Evolutionary conservation across 768 basidiomycete genomes (phyloP).

Genomic region (Piloderma croceum): DNA sequence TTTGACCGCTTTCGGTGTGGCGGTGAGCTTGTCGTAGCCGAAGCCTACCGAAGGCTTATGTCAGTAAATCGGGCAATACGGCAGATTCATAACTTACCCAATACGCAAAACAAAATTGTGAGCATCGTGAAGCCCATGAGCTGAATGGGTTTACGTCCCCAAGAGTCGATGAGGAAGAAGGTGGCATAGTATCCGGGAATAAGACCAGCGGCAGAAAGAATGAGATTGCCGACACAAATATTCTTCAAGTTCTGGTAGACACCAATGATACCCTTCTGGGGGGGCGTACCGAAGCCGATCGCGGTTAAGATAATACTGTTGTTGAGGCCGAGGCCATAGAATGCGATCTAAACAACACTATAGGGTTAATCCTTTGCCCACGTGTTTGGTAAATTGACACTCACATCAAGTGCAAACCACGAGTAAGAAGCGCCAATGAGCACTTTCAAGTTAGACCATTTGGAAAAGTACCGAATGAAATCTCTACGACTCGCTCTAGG

Average conservation of each 20-base stretch:
- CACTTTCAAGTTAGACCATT: slow-evolving; percentile 76
- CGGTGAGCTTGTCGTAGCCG: slow-evolving; percentile 52
- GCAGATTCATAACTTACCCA: slow-evolving; percentile 44
- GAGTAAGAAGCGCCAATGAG: slow-evolving; percentile 74
- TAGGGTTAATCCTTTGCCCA: neutral
- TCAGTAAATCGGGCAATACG: slow-evolving; percentile 1
- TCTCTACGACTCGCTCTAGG: slow-evolving; percentile 67
- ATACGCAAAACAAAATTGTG: slow-evolving; percentile 58
- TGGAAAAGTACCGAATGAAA: slow-evolving; percentile 61
- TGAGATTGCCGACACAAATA: slow-evolving; percentile 67
- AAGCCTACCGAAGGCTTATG: slow-evolving; percentile 42
- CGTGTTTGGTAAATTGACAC: slow-evolving; percentile 19
- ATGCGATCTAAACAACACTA: slow-evolving; percentile 75
- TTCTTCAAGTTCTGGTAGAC: slow-evolving; percentile 60
- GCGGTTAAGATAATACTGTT: slow-evolving; percentile 67
- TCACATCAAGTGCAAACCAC: slow-evolving; percentile 84
- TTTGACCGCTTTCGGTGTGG: slow-evolving; percentile 35
- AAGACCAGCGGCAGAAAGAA: slow-evolving; percentile 71
- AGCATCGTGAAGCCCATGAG: slow-evolving; percentile 70
- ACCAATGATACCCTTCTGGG: slow-evolving; percentile 25
- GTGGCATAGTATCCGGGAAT: slow-evolving; percentile 74
- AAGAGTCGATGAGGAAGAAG: slow-evolving; percentile 62
- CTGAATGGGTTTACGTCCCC: slow-evolving; percentile 82
- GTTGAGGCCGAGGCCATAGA: slow-evolving; percentile 87
- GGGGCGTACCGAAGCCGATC: slow-evolving; percentile 63